phyloP scores from a whole-genome alignment of 495 filamentous ascomycete genomes.

The Aspergillus saccharolyticus region DNA sequence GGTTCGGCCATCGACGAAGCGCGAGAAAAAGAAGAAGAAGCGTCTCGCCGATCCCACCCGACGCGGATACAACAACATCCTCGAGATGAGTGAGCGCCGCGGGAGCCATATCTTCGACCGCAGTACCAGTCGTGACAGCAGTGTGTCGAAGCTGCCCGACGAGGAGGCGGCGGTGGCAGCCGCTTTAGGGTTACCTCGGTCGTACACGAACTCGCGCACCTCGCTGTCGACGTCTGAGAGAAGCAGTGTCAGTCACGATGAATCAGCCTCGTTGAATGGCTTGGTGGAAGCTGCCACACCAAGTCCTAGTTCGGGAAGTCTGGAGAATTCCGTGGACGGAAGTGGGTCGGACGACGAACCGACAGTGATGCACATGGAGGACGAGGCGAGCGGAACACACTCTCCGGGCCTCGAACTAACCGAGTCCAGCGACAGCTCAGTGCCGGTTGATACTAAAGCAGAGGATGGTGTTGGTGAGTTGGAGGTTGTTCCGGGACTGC shows the following conservation, averaged over 20 bases:
- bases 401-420: neutral
- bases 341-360: slow-evolving; percentile 31
- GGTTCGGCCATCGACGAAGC: slow-evolving; percentile 83
- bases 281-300: slow-evolving; percentile 28
- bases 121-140: slow-evolving; percentile 41
- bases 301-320: slow-evolving; percentile 27
- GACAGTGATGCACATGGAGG: slow-evolving; percentile 6
- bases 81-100: slow-evolving; percentile 53
- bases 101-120: slow-evolving; percentile 54
- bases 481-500: neutral
- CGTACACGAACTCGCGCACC: slow-evolving; percentile 35
- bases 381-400: slow-evolving; percentile 3
- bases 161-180: slow-evolving; percentile 69
- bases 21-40: slow-evolving; percentile 87
- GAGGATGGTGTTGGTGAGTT: neutral
- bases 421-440: neutral
- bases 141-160: slow-evolving; percentile 40
- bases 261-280: slow-evolving; percentile 23
- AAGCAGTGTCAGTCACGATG: slow-evolving; percentile 35
- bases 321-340: slow-evolving; percentile 42
- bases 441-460: neutral
- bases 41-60: slow-evolving; percentile 72
- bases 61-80: slow-evolving; percentile 73
- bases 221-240: slow-evolving; percentile 49
- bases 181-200: slow-evolving; percentile 58